Evolutionary conservation across 2,329 filamentous ascomycete species (phyloP).

Genomic region (Monosporascus ibericus): DNA sequence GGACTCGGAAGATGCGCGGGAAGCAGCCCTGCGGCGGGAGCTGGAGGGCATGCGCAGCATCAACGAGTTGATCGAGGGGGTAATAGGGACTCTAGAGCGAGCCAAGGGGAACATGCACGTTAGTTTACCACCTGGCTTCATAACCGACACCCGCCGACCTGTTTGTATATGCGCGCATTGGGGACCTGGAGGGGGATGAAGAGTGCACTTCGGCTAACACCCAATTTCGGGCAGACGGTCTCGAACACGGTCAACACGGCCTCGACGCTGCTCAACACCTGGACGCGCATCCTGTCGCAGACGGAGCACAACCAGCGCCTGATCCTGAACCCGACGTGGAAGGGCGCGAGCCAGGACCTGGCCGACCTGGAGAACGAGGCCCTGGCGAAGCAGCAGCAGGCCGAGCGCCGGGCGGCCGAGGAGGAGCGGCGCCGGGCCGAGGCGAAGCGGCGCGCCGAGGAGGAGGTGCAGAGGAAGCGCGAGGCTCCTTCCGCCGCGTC

Average conservation of each 20-base stretch:
- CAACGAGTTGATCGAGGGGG: slow-evolving; percentile 79
- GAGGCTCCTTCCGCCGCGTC: slow-evolving; percentile 25
- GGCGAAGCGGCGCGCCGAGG: slow-evolving; percentile 55
- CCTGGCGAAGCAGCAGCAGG: slow-evolving; percentile 65
- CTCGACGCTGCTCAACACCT: slow-evolving; percentile 85
- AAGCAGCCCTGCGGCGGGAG: slow-evolving; percentile 70
- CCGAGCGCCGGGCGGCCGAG: slow-evolving; percentile 69
- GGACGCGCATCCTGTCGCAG: slow-evolving; percentile 92
- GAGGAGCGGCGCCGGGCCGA: slow-evolving; percentile 74
- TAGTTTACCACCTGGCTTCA: slow-evolving; percentile 20
- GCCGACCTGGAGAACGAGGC: slow-evolving; percentile 81
- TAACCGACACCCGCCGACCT: background rate
- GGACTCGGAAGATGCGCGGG: slow-evolving; percentile 58
- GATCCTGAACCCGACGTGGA: slow-evolving; percentile 82
- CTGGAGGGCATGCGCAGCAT: slow-evolving; percentile 77
- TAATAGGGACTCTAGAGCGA: slow-evolving; percentile 64
- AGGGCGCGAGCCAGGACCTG: slow-evolving; percentile 80
- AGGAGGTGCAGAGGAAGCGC: slow-evolving; percentile 48
- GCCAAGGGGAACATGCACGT: slow-evolving; percentile 75
- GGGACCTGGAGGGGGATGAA: no score
- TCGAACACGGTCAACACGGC: slow-evolving; percentile 80
- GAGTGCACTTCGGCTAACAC: no score
- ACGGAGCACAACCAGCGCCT: slow-evolving; percentile 96
- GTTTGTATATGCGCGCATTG: no score
- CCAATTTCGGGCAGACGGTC: slow-evolving; percentile 59